A percentile compares a stretch with the other conserved stretches of the same genome.
phyloP scores from a whole-genome alignment of 495 filamentous ascomycete genomes.

The Chaetomidium leptoderma region DNA sequence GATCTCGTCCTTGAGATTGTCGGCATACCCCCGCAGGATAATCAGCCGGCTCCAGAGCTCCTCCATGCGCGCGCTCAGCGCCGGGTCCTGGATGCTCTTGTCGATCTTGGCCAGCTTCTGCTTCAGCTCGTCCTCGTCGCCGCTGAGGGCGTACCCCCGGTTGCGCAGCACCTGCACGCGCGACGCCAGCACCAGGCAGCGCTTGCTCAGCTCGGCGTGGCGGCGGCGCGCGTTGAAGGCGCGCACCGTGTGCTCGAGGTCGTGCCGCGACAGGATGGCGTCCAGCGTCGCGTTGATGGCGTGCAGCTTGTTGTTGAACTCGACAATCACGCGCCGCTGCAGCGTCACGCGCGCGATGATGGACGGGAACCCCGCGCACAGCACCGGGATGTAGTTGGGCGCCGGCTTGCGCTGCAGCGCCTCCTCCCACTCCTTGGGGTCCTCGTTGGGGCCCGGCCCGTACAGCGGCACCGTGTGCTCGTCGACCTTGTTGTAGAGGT shows the following conservation, averaged over 20 bases:
- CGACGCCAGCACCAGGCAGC: slow-evolving; percentile 78
- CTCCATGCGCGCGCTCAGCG: slow-evolving; percentile 74
- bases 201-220: slow-evolving; percentile 73
- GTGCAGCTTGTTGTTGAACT: slow-evolving; percentile 77
- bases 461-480: slow-evolving; percentile 77
- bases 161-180: slow-evolving; percentile 91
- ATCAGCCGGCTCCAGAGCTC: slow-evolving; percentile 97
- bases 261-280: slow-evolving; percentile 74
- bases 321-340: slow-evolving; percentile 67
- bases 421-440: slow-evolving; percentile 87
- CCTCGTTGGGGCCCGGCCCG: slow-evolving; percentile 68
- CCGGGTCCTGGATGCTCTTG: slow-evolving; percentile 73
- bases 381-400: slow-evolving; percentile 69
- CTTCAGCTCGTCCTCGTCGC: slow-evolving; percentile 85
- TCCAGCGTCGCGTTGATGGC: slow-evolving; percentile 82
- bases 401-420: slow-evolving; percentile 79
- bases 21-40: slow-evolving; percentile 72
- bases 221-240: slow-evolving; percentile 74
- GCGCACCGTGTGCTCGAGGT: slow-evolving; percentile 73
- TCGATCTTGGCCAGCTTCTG: slow-evolving; percentile 76
- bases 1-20: slow-evolving; percentile 73
- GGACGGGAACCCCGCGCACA: slow-evolving; percentile 50
- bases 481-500: slow-evolving; percentile 90
- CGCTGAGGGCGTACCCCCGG: slow-evolving; percentile 84
- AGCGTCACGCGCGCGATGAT: slow-evolving; percentile 72